A percentile compares a stretch with the other conserved stretches of the same genome.
Evolutionary conservation across 2,329 filamentous ascomycete species (phyloP).

Genomic region (Aspergillus puulaauensis): DNA sequence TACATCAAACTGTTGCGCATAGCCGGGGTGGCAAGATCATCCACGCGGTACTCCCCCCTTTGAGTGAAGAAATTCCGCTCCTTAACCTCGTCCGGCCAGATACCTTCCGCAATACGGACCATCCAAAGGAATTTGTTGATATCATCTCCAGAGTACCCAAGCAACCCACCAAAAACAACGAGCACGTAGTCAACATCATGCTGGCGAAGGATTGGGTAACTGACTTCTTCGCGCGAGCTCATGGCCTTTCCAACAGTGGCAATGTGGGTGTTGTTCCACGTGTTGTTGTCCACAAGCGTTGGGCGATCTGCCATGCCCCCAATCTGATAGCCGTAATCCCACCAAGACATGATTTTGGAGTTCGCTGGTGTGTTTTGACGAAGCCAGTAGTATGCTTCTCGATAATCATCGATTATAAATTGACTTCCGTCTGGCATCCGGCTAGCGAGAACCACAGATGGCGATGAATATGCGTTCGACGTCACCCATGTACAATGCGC

Average conservation of each 20-base stretch:
- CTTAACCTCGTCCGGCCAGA: constrained; percentile 99
- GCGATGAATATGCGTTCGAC: constrained; percentile 97
- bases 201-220: constrained; percentile 96
- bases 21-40: constrained; percentile 86
- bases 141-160: constrained; percentile 97
- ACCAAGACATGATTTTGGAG: constrained; percentile 99
- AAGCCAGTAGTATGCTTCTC: constrained; percentile 99
- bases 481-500: constrained; percentile 99
- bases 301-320: constrained; percentile 98
- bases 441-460: constrained; percentile 92
- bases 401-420: constrained; percentile 98
- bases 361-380: constrained; percentile 93
- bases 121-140: constrained; percentile 99
- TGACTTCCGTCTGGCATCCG: constrained; percentile 90
- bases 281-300: constrained; percentile 98
- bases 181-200: constrained; percentile 99
- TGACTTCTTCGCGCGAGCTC: constrained; percentile 95
- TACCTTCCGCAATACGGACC: constrained; percentile 97
- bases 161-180: constrained; percentile 89
- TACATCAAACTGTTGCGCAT: constrained; percentile 99
- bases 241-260: constrained; percentile 98
- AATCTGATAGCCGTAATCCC: constrained; percentile 99
- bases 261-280: constrained; percentile 99
- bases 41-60: constrained; percentile 91
- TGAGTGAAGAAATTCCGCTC: constrained; percentile 94